These are phyloP conservation scores for Nicotiana undulata DNA, from an alignment of 257 asterid genomes.

Conservation along the genomic window DNA sequence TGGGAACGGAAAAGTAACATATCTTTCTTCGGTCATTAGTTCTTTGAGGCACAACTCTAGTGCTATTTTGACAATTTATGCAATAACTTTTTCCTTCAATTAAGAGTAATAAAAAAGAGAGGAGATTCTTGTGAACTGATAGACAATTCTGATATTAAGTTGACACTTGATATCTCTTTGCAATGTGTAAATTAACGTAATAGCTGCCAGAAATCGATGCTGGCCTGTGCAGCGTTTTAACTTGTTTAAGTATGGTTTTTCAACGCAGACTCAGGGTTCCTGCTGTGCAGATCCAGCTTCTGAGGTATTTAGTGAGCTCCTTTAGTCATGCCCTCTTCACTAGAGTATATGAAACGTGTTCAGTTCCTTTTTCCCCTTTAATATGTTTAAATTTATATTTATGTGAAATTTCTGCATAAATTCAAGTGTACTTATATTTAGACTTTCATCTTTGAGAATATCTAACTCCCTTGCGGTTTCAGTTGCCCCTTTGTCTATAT, in stretches of 20 bases:
- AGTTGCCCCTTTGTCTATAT: conserved; percentile 79
- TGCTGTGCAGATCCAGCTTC: conserved; percentile 77
- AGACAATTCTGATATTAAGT: neutral
- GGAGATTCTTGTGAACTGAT: neutral
- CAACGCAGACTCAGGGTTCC: conserved; percentile 50
- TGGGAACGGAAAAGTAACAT: neutral
- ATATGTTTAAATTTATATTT: neutral
- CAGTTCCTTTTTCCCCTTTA: neutral
- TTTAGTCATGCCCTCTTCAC: neutral
- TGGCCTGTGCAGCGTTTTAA: neutral
- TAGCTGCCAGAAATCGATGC: neutral
- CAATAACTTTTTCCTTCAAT: neutral
- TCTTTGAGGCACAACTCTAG: neutral
- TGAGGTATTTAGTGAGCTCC: conserved; percentile 33
- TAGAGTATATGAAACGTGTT: neutral
- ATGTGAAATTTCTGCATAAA: neutral
- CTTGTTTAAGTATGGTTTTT: conserved; percentile 4
- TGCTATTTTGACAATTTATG: neutral
- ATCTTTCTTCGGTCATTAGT: neutral
- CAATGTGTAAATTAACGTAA: neutral
- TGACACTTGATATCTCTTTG: neutral
- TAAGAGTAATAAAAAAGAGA: neutral
- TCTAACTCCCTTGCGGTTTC: conserved; percentile 19
- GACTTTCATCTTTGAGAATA: neutral
- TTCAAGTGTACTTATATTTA: neutral